Conservation (phyloP, 2,329 filamentous ascomycete species). For the Apiospora kogelbergensis region DNA sequence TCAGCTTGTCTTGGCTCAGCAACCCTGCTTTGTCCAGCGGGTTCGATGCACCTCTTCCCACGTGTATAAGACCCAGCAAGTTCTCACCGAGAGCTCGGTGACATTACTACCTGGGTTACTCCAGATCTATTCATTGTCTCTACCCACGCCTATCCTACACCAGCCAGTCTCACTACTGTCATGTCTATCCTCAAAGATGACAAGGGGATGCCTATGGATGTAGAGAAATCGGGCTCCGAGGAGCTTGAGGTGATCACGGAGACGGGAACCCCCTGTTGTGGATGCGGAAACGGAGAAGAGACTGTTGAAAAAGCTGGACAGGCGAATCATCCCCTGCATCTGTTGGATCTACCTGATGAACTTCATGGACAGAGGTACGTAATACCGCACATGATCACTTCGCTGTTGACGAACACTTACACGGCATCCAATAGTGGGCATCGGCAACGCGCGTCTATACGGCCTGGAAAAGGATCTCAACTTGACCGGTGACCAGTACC, state of each 20-base stretch:
- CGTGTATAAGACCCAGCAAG: not conserved
- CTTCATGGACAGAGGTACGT: slow-evolving; percentile 47
- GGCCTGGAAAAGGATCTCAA: slow-evolving; percentile 62
- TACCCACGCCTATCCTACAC: not conserved
- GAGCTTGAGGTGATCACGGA: not conserved
- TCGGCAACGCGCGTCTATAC: slow-evolving; percentile 69
- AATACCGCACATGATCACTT: not conserved
- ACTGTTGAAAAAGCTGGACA: slow-evolving; percentile 24
- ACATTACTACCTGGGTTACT: not conserved
- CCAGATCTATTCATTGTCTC: not conserved
- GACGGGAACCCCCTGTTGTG: not conserved
- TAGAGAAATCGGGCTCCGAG: not conserved
- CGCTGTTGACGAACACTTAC: not conserved
- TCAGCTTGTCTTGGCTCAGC: not conserved
- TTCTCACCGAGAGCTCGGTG: not conserved
- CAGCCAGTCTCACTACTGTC: not conserved
- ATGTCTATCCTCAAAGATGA: not conserved
- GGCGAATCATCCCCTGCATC: slow-evolving; percentile 45
- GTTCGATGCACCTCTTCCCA: not conserved
- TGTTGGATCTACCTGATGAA: slow-evolving; percentile 53
- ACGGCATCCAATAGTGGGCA: slow-evolving; percentile 55
- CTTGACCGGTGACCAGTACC: slow-evolving; percentile 63
- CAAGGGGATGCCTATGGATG: not conserved
- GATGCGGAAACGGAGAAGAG: not conserved
- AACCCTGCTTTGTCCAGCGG: too few species aligned